phyloP scores from a whole-genome alignment of 495 filamentous ascomycete genomes.

The Filosporella fistucella region DNA sequence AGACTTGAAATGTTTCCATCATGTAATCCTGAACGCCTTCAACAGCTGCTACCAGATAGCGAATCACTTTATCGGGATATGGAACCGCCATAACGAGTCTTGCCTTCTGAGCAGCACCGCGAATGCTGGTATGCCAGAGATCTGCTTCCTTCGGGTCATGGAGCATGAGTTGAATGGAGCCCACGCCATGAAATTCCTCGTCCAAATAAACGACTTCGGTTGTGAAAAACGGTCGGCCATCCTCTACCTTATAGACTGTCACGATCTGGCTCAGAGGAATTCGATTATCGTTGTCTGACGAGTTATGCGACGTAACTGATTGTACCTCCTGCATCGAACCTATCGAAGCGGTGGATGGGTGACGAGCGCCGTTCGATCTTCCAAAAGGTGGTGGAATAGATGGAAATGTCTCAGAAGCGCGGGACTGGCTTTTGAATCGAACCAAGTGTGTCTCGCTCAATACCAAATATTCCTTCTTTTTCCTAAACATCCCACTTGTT shows the following conservation, averaged over 20 bases:
- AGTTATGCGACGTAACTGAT: constrained; percentile 32
- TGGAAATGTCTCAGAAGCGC: constrained; percentile 63
- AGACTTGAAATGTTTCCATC: constrained; percentile 69
- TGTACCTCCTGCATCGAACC: constrained; percentile 61
- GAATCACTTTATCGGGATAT: constrained; percentile 54
- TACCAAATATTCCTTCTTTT: constrained; percentile 88
- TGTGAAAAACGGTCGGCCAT: constrained; percentile 70
- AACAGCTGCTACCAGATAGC: constrained; percentile 61
- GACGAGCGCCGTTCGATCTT: constrained; percentile 34
- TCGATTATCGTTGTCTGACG: constrained; percentile 45
- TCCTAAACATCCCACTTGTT: constrained; percentile 73
- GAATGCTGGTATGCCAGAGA: constrained; percentile 68
- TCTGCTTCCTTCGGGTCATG: constrained; percentile 68
- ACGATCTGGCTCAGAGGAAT: constrained; percentile 72
- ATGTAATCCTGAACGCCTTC: constrained; percentile 65
- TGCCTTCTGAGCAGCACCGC: constrained; percentile 51
- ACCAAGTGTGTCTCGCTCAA: constrained; percentile 80
- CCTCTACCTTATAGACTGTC: constrained; percentile 74
- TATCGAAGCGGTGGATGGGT: constrained; percentile 53
- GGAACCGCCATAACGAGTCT: constrained; percentile 44
- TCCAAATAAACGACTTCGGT: constrained; percentile 77
- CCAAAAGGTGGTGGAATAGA: constrained; percentile 42
- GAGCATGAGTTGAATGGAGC: constrained; percentile 65
- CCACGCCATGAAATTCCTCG: constrained; percentile 58
- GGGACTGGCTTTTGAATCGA: constrained; percentile 71